A percentile compares a stretch with the other conserved stretches of the same genome.
These are phyloP conservation scores for Westerdykella ornata DNA, from an alignment of 2,329 filamentous ascomycete genomes.

Conservation along the genomic window DNA sequence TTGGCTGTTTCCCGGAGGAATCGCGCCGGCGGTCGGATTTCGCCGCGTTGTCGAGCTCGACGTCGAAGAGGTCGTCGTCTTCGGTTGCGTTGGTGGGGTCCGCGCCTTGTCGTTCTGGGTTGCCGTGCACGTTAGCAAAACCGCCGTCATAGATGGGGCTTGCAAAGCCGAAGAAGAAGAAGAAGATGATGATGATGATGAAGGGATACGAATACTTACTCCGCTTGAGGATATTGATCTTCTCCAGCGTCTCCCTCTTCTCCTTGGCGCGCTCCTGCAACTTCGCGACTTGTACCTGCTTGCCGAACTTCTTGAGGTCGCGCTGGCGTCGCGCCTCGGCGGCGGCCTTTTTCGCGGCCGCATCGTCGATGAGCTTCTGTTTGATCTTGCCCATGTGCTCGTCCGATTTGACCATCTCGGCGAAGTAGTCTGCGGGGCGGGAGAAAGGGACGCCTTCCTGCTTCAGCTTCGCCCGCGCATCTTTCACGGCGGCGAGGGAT, in stretches of 20 bases:
- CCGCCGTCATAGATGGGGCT: too few relatives aligned
- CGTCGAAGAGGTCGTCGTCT: constrained; percentile 85
- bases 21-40: constrained; percentile 36
- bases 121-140: constrained; percentile 24
- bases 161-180: neutral
- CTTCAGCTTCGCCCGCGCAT: constrained; percentile 66
- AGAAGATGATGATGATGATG: neutral
- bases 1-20: constrained; percentile 35
- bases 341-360: constrained; percentile 83
- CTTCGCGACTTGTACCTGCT: constrained; percentile 95
- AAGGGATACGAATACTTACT: constrained; percentile 55
- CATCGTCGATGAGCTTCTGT: constrained; percentile 85
- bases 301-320: constrained; percentile 98
- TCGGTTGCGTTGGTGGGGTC: constrained; percentile 55
- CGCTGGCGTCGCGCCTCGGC: constrained; percentile 85
- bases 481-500: constrained; percentile 68
- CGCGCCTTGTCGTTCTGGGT: constrained; percentile 74
- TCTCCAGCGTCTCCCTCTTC: constrained; percentile 88
- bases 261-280: constrained; percentile 88
- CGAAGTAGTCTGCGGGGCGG: constrained; percentile 89
- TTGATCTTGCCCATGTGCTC: constrained; percentile 98
- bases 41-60: constrained; percentile 56
- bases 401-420: constrained; percentile 98
- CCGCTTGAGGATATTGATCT: constrained; percentile 90
- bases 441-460: constrained; percentile 81